Evolutionary conservation across 306 rosid species (phyloP).

Genomic region (Macrotyloma uniflorum): DNA sequence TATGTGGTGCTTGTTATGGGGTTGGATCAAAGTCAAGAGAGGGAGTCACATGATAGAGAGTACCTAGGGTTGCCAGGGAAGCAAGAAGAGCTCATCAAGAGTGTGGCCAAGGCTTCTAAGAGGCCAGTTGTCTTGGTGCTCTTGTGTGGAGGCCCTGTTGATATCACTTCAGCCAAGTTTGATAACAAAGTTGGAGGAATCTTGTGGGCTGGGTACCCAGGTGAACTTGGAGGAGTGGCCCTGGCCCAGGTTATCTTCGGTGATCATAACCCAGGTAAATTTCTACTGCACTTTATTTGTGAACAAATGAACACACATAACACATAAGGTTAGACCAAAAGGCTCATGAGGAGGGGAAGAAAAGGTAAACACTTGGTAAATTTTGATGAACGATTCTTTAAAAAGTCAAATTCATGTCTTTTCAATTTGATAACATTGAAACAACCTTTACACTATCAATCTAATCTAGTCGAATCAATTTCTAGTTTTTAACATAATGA

Average conservation of each 20-base stretch:
- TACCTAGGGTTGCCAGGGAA: conserved; percentile 67
- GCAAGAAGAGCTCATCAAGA: conserved; percentile 60
- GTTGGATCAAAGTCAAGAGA: conserved; percentile 75
- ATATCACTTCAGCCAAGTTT: conserved; percentile 68
- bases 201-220: conserved; percentile 97
- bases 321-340: not conserved
- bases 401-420: too few relatives aligned
- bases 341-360: not conserved
- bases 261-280: conserved; percentile 83
- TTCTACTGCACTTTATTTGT: not conserved
- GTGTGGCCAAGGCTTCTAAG: conserved; percentile 75
- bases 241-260: conserved; percentile 86
- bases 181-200: conserved; percentile 71
- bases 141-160: conserved; percentile 82
- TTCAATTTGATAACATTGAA: not conserved
- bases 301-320: not conserved
- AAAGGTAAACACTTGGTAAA: not conserved
- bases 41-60: conserved; percentile 67
- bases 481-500: too few relatives aligned
- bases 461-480: not conserved
- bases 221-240: conserved; percentile 83
- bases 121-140: conserved; percentile 72
- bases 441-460: not conserved
- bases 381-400: too few relatives aligned
- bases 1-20: conserved; percentile 87